Conservation (phyloP, 768 basidiomycete genomes). For the Trichaptum fuscoviolaceum region DNA sequence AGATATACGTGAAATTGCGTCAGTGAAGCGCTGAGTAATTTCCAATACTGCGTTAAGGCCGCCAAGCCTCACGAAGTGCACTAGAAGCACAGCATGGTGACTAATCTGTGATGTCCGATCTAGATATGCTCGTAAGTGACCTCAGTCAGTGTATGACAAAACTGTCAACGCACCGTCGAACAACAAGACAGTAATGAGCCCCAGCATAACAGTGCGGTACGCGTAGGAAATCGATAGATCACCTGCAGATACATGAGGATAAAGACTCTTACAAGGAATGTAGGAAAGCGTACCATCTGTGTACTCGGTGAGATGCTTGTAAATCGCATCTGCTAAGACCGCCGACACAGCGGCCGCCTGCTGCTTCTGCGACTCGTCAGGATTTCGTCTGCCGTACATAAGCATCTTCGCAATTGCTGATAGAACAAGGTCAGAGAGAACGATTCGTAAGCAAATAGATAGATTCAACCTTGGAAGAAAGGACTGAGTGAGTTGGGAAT, state of each 20-base stretch:
- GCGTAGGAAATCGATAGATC: constrained; percentile 40
- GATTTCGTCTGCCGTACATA: constrained; percentile 65
- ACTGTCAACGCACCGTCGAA: constrained; percentile 47
- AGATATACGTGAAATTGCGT: constrained; percentile 51
- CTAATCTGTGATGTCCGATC: constrained; percentile 72
- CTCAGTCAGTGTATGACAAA: constrained; percentile 2
- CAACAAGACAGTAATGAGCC: constrained; percentile 44
- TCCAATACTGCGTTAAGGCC: constrained; percentile 67
- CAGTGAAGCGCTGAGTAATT: constrained; percentile 49
- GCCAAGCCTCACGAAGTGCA: constrained; percentile 63
- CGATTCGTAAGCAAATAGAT: not conserved
- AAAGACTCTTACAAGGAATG: constrained; percentile 8
- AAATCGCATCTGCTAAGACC: constrained; percentile 65
- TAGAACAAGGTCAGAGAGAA: not conserved
- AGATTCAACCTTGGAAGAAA: constrained; percentile 74
- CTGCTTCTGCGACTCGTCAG: constrained; percentile 69
- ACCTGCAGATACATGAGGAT: constrained; percentile 20
- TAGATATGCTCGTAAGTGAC: constrained; percentile 25
- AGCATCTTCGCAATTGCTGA: constrained; percentile 85
- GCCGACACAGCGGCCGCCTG: constrained; percentile 68
- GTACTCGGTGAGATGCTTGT: constrained; percentile 58
- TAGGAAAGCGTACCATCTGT: constrained; percentile 40
- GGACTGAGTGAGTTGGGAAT: constrained; percentile 71
- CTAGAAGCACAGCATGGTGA: constrained; percentile 78
- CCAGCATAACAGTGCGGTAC: constrained; percentile 51